phyloP scores from a whole-genome alignment of 352 stramenopile species.

The Peronospora farinosa region DNA sequence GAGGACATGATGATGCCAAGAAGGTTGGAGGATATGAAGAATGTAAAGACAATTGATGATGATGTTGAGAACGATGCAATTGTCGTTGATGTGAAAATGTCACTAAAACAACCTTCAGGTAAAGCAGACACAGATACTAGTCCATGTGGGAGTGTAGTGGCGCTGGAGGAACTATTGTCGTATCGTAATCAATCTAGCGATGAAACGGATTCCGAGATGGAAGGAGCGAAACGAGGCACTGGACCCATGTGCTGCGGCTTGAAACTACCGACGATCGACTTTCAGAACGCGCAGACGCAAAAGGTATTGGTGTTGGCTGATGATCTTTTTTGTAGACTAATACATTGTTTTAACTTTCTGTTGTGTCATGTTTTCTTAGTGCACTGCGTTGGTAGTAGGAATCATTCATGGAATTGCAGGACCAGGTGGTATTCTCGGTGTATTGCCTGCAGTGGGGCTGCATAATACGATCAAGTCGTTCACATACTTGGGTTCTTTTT shows the following conservation, averaged over 20 bases:
- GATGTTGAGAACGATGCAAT: constrained; percentile 8
- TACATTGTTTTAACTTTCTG: neutral
- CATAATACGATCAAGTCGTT: constrained; percentile 74
- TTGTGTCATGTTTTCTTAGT: constrained; percentile 26
- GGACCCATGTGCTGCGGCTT: constrained; percentile 37
- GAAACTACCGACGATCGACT: constrained; percentile 47
- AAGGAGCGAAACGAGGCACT: constrained; percentile 16
- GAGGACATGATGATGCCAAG: constrained; percentile 19
- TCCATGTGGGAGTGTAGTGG: constrained; percentile 47
- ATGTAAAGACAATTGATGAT: neutral
- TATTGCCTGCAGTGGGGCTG: constrained; percentile 86
- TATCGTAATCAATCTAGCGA: constrained; percentile 19
- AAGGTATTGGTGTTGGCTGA: constrained; percentile 38
- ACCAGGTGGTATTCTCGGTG: constrained; percentile 72
- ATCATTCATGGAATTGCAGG: constrained; percentile 88
- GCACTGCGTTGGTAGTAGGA: constrained; percentile 75
- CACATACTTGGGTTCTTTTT: constrained; percentile 89
- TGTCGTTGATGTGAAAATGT: constrained; percentile 15
- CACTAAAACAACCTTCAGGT: constrained; percentile 5
- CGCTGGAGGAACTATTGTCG: constrained; percentile 43
- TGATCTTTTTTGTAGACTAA: neutral
- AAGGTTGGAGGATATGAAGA: no score
- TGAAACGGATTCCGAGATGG: constrained; percentile 16
- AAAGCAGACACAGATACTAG: constrained; percentile 41
- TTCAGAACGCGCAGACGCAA: constrained; percentile 67